Conservation (phyloP, 768 basidiomycete species). For the Lactifluus echinatus region DNA sequence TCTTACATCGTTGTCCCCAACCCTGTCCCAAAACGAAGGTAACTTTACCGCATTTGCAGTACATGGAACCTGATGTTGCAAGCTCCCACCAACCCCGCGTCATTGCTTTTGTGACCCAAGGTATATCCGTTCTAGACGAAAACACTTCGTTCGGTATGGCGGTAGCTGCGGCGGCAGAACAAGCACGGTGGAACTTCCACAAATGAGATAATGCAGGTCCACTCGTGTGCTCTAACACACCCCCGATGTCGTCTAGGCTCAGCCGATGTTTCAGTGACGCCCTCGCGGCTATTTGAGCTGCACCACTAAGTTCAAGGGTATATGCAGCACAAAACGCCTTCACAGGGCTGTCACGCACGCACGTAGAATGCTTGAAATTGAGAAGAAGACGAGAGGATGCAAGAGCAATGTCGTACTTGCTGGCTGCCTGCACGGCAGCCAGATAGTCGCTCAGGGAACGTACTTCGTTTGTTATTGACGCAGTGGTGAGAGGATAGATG, state of each 20-base stretch:
- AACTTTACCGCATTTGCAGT: not conserved
- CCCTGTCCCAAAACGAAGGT: too few species aligned
- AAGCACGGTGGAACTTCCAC: not conserved
- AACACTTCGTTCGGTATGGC: not conserved
- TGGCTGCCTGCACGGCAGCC: not conserved
- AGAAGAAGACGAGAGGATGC: not conserved
- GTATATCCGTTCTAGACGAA: not conserved
- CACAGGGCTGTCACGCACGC: not conserved
- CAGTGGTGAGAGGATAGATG: not conserved
- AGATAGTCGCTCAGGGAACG: not conserved
- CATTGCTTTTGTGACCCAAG: too few species aligned
- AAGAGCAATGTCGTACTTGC: not conserved
- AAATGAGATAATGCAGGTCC: not conserved
- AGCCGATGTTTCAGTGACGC: not conserved
- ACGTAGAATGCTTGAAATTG: not conserved
- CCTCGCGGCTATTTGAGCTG: not conserved
- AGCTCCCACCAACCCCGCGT: too few species aligned
- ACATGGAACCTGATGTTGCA: not conserved
- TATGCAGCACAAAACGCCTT: not conserved
- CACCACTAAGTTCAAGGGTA: not conserved
- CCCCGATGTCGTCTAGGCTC: not conserved
- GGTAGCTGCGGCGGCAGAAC: not conserved
- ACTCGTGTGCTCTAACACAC: not conserved
- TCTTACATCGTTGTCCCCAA: too few species aligned
- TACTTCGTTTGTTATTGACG: not conserved